Base-by-base conservation (phyloP, 2,329 filamentous ascomycete species). In the Venturiaceae sp. region DNA sequence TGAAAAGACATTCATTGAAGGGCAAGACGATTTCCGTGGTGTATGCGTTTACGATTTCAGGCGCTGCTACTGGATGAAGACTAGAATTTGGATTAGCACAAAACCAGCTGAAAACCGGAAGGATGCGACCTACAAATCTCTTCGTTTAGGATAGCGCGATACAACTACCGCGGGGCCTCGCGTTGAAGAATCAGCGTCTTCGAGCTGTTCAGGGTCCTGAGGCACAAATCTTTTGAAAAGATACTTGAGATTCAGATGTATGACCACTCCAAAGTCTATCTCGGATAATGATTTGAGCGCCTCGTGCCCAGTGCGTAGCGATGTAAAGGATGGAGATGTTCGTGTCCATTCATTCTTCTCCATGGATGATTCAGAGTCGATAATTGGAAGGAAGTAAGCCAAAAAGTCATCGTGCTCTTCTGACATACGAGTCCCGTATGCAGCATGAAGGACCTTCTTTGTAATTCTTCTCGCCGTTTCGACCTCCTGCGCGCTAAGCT, bases 71-170 rank as follows among this genome's bases (percentile, higher is more conserved):
- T 1, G 56, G 68, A 61, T 85, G 82, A 5, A 88, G 74, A 53
- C 37, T 41, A 19, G 9, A 14, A 41, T 19, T 5, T 9, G 6
- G 16, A 19, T 41, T 41, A 41, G n/a, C n/a, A n/a, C n/a, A n/a
- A n/a, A n/a, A n/a, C n/a, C n/a, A n/a, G n/a, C n/a, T n/a, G n/a
- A n/a, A n/a, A n/a, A n/a, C n/a, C n/a, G n/a, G n/a, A n/a, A n/a
- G n/a, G n/a, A n/a, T n/a, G n/a, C n/a, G n/a, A 41, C 37, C 21
- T 41, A 41, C 37, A 85, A 83, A 64, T 88, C 84, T 3, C 74
- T 72, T 46, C 83, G 76, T 58, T 76, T 80, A 0, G 83, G 78
- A 68, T 82, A 82, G 44, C 68, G 75, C 19, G 26, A 61, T 36
- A 58, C 59, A 33, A 57, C 19, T 14, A 61, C 34, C 9, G 19